Conservation (phyloP, 352 stramenopile genomes). For the Pythium rhizo-oryzae region DNA sequence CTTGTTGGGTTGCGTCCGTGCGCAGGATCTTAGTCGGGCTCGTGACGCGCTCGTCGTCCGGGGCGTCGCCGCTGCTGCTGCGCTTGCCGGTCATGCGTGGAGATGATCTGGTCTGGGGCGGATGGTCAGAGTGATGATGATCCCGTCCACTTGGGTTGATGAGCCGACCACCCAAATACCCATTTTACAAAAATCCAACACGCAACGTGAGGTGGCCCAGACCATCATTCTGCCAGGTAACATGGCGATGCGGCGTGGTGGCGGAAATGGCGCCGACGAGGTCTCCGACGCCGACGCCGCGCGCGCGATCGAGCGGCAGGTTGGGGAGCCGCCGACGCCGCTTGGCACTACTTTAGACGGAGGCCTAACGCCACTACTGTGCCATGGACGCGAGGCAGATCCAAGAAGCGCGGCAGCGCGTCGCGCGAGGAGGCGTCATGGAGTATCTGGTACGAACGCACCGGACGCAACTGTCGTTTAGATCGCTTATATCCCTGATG, state of each 20-base stretch:
- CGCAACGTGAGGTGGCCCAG: too few relatives aligned
- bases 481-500: too few relatives aligned
- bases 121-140: too few relatives aligned
- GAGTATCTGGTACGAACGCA: slow-evolving; percentile 41
- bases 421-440: slow-evolving; percentile 48
- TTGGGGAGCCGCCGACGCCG: background rate
- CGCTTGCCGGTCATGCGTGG: slow-evolving; percentile 19
- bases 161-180: slow-evolving; percentile 9
- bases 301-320: slow-evolving; percentile 25
- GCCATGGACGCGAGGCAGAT: slow-evolving; percentile 28
- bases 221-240: slow-evolving; percentile 6
- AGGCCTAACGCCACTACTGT: background rate
- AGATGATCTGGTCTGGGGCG: background rate
- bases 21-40: slow-evolving; percentile 22
- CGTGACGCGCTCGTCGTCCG: slow-evolving; percentile 1
- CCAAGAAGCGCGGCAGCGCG: slow-evolving; percentile 31
- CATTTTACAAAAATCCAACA: background rate
- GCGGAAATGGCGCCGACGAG: background rate
- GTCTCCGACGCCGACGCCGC: slow-evolving; percentile 19
- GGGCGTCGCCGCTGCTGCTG: background rate
- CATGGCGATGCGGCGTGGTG: background rate
- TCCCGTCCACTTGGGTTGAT: slow-evolving; percentile 12
- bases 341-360: background rate
- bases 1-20: background rate
- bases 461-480: background rate